These are phyloP conservation scores for Kwoniella europaea DNA, from an alignment of 768 basidiomycete species.

Conservation along the genomic window DNA sequence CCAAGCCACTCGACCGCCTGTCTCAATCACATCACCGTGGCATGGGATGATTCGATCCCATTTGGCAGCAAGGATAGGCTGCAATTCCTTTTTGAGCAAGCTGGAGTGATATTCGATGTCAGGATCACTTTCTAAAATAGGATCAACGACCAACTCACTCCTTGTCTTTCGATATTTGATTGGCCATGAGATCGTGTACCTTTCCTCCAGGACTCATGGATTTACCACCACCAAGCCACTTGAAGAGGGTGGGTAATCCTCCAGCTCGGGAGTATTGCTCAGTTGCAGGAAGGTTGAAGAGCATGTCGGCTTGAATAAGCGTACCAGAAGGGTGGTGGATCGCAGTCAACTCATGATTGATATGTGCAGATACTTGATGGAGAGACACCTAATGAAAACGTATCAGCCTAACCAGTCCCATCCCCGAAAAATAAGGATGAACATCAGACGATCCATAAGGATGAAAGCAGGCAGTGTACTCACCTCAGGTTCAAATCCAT, in stretches of 20 bases:
- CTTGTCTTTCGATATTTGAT: slow-evolving; percentile 53
- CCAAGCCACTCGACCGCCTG: slow-evolving; percentile 65
- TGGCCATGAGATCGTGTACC: slow-evolving; percentile 49
- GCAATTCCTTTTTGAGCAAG: slow-evolving; percentile 37
- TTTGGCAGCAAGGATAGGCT: slow-evolving; percentile 39
- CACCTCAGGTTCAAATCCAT: slow-evolving; percentile 73
- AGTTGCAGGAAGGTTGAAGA: slow-evolving; percentile 77
- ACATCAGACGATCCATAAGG: neutral
- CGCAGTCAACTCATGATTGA: slow-evolving; percentile 82
- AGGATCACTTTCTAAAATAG: neutral
- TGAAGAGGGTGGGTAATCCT: slow-evolving; percentile 37
- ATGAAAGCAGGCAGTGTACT: slow-evolving; percentile 13
- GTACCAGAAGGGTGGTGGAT: slow-evolving; percentile 73
- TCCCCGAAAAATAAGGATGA: slow-evolving; percentile 5
- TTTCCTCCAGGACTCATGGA: slow-evolving; percentile 48
- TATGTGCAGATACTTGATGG: slow-evolving; percentile 66
- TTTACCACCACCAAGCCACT: slow-evolving; percentile 28
- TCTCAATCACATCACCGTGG: slow-evolving; percentile 69
- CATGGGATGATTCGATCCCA: slow-evolving; percentile 59
- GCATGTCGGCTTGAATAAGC: slow-evolving; percentile 77
- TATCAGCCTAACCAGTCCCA: too few relatives aligned
- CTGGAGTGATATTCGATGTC: slow-evolving; percentile 15
- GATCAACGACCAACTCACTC: slow-evolving; percentile 61
- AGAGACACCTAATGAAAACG: slow-evolving; percentile 40
- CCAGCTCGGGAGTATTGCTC: slow-evolving; percentile 66